Base-by-base conservation (phyloP, 2,329 filamentous ascomycete species). In the Talaromyces sp. region DNA sequence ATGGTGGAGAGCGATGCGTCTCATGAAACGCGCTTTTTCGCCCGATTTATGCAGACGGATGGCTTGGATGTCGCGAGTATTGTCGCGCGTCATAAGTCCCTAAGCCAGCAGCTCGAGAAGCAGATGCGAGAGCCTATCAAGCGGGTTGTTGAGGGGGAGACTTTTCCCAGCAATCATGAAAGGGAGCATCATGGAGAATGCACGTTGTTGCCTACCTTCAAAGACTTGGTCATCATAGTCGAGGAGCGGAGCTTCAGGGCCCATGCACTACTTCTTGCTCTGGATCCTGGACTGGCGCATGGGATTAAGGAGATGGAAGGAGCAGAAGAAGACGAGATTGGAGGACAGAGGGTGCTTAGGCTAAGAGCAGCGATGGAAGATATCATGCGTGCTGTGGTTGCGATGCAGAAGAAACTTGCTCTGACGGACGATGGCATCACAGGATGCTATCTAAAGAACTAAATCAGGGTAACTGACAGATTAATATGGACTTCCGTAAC, bases 41-140 rank as follows among this genome's bases (percentile, higher is more conserved):
- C 56, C 38, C 56, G 56, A 4, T 59, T 59, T 29, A 59, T 59
- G 56, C 36, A 59, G 56, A 59, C 56, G 6, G 29, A 59, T 45
- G 36, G 56, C 19, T 27, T 59, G 56, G 17, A 10, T 7, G 17
- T 59, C 15, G 34, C 19, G 10, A 36, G 45, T 40, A 59, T 45
- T 59, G 22, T 40, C 3, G 56, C 29, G 19, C 54, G 54, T 38
- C 54, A 58, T 58, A 58, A 7, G 54, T n/a, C 31, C 5, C 19
- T 58, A 8, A 43, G 54, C 22, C 36, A 40, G n/a, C 54, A 40
- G 54, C 31, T 58, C 34, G 54, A 58, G 36, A 58, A 10, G n/a
- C 54, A 58, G 22, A 58, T 58, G 56, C 43, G 56, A 40, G 56
- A 22, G 1, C 56, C 56, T n/a, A 25, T 58, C n/a, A 11, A 58